These are phyloP conservation scores for Sporothrix variecibatus DNA, from an alignment of 2,329 filamentous ascomycete genomes.

Conservation along the genomic window DNA sequence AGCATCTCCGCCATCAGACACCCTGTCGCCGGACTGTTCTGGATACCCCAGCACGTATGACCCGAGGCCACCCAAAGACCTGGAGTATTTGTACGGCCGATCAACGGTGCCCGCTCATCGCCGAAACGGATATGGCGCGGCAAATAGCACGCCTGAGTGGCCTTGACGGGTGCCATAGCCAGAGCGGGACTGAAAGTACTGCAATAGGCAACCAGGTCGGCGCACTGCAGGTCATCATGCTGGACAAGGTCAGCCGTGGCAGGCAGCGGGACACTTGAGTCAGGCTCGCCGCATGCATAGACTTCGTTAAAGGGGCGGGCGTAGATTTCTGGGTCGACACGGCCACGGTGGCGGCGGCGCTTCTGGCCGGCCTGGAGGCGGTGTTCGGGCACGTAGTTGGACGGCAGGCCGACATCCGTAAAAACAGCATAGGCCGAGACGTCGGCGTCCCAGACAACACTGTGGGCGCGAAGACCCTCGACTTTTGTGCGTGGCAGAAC, in stretches of 20 bases:
- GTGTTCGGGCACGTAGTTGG: slow-evolving; percentile 59
- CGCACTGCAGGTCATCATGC: slow-evolving; percentile 73
- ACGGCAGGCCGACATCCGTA: slow-evolving; percentile 77
- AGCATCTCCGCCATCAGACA: slow-evolving; percentile 78
- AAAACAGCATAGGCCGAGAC: slow-evolving; percentile 80
- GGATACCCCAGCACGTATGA: slow-evolving; percentile 97
- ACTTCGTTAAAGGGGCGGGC: slow-evolving; percentile 84
- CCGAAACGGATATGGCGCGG: slow-evolving; percentile 70
- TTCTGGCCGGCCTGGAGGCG: slow-evolving; percentile 50
- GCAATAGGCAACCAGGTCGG: slow-evolving; percentile 83
- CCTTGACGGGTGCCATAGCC: slow-evolving; percentile 66
- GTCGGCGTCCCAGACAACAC: slow-evolving; percentile 63
- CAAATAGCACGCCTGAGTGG: slow-evolving; percentile 89
- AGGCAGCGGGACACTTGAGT: slow-evolving; percentile 73
- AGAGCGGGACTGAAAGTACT: slow-evolving; percentile 65
- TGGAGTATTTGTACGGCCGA: slow-evolving; percentile 72
- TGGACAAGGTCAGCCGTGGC: slow-evolving; percentile 72
- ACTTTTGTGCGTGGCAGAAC: slow-evolving; percentile 61
- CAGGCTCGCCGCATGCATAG: slow-evolving; percentile 90
- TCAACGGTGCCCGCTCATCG: slow-evolving; percentile 67
- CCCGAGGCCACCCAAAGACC: slow-evolving; percentile 82
- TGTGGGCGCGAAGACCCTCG: slow-evolving; percentile 62
- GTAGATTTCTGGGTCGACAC: slow-evolving; percentile 89
- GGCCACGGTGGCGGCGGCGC: slow-evolving; percentile 57
- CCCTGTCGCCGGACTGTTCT: slow-evolving; percentile 88